Evolutionary conservation across 2,329 filamentous ascomycete species (phyloP), one percentile per base, ranked within the genome.

Genomic region (Coniosporium tulheliwenetii): DNA sequence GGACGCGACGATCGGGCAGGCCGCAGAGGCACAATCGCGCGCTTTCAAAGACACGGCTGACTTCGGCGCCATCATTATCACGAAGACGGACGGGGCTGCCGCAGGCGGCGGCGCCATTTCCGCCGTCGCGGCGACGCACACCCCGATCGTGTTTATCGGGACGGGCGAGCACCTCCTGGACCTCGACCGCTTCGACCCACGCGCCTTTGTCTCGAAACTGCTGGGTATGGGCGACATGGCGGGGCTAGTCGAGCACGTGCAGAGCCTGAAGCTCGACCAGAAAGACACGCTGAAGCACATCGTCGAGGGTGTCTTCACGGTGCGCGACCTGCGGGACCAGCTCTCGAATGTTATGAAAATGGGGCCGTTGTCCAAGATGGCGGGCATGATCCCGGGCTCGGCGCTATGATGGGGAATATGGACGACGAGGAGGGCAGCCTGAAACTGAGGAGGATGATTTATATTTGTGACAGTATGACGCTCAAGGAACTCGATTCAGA

Each of bases 261-360:
- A 98, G 59, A 85, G 81, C 30, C 73, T 98, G 39, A 95, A 93
- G 58, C 75, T 95, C 39, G 87, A 96, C 61, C 91, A 95, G 50
- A 96, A 98, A 63, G 89, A 96, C 53, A 96, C 91, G 3, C 95
- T 98, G 72, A 98, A 98, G 69, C 89, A 98, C 65, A 93, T 98
- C 49, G 82, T 85, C 5, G 89, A 95, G 55, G 91, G 91, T 42
- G 87, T 95, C 47, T 98, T 96, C 62, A 94, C 91, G 0, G 75
- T 98, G 30, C 81, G 91, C 41, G 91, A 98, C 58, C 72, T 98
- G 49, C 78, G 91, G 14, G 91, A 98, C 58, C 93, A 98, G 57
- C 77, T 98, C 10, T 82, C 81, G 43, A 96, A 96, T 54, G 95
- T 98, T 55, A 95, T 96, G 86, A 98, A 98, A 67, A 96, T 98